Evolutionary conservation across 1,139 yeast genomes (phyloP).

Genomic region (Yamadazyma trypodendri): DNA sequence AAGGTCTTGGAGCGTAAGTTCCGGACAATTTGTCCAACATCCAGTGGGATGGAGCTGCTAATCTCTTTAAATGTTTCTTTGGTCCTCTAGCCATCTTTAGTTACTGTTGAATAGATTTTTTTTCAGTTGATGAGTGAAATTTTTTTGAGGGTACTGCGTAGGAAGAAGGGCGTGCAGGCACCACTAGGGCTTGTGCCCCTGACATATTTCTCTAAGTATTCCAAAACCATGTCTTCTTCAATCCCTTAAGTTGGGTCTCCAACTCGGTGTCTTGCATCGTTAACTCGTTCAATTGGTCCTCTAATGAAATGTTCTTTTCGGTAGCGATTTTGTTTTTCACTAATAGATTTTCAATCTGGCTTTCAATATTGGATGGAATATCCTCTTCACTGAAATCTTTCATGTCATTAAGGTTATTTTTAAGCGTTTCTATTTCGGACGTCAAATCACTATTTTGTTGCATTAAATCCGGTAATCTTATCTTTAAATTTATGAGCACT

Average conservation of each 20-base stretch:
- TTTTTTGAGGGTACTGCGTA: too few relatives aligned
- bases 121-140: slow-evolving; percentile 6
- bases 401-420: slow-evolving; percentile 52
- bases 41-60: slow-evolving; percentile 94
- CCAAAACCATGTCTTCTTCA: slow-evolving; percentile 22
- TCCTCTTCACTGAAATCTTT: slow-evolving; percentile 33
- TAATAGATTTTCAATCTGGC: slow-evolving; percentile 47
- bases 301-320: slow-evolving; percentile 54
- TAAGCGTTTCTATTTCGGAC: slow-evolving; percentile 61
- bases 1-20: slow-evolving; percentile 99
- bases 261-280: slow-evolving; percentile 27
- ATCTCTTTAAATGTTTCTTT: slow-evolving; percentile 46
- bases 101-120: slow-evolving; percentile 8
- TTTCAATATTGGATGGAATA: slow-evolving; percentile 15
- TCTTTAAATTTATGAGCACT: slow-evolving; percentile 40
- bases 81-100: slow-evolving; percentile 31
- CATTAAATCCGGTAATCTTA: slow-evolving; percentile 53
- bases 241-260: slow-evolving; percentile 24
- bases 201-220: slow-evolving; percentile 6
- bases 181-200: slow-evolving; percentile 12
- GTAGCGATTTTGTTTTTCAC: slow-evolving; percentile 55
- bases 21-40: slow-evolving; percentile 99
- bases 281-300: slow-evolving; percentile 42
- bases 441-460: slow-evolving; percentile 70
- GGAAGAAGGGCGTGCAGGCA: neutral